phyloP scores from a whole-genome alignment of 139 green algal genomes.

The Yamagishiella unicocca region DNA sequence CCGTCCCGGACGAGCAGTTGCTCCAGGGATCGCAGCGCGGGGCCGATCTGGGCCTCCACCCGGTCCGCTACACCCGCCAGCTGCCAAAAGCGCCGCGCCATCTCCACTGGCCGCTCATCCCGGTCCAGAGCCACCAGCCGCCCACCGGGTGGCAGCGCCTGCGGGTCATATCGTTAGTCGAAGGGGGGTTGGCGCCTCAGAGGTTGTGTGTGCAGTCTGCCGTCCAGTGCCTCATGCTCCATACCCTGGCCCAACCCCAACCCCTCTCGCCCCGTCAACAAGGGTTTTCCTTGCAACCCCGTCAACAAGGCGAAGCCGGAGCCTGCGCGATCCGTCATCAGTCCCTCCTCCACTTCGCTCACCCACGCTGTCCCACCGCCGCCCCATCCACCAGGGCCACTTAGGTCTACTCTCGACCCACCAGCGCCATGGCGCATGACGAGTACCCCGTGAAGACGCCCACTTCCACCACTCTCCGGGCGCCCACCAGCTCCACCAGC shows the following conservation, averaged over 20 bases:
- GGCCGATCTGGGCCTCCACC: constrained; percentile 59
- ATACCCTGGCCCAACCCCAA: no score
- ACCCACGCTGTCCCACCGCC: background rate
- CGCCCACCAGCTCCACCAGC: constrained; percentile 77
- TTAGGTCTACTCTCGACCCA: constrained; percentile 22
- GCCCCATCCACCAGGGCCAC: no score
- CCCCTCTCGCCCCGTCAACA: no score
- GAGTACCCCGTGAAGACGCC: constrained; percentile 94
- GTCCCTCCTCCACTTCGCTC: background rate
- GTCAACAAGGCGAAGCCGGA: no score
- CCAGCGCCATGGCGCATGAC: constrained; percentile 78
- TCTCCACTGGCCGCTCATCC: constrained; percentile 73
- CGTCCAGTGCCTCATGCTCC: no score
- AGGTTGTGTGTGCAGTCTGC: no score
- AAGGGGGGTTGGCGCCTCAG: no score
- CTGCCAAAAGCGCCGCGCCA: constrained; percentile 82
- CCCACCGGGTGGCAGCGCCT: constrained; percentile 81
- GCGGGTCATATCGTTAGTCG: no score
- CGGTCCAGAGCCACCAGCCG: constrained; percentile 85
- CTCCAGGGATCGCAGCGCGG: constrained; percentile 61
- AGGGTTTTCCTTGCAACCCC: no score
- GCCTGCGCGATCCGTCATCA: no score
- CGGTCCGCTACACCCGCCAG: constrained; percentile 32
- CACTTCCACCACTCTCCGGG: constrained; percentile 71
- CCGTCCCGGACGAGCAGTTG: constrained; percentile 60